phyloP scores from a whole-genome alignment of 2,329 filamentous ascomycete species.

The Penicillium capsulatum region DNA sequence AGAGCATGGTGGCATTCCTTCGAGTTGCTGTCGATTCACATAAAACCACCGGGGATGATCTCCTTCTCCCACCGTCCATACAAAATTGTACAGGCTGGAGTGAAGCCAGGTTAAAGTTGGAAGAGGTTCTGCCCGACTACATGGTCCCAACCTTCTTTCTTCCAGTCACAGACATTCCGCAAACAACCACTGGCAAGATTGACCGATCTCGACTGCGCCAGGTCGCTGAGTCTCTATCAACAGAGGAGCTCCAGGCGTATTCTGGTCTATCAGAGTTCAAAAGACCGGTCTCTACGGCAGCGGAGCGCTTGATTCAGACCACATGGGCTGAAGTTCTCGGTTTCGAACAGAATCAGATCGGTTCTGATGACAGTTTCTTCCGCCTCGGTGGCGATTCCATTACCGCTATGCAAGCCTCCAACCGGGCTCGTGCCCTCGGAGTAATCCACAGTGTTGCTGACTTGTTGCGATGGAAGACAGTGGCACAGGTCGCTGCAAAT shows the following conservation, averaged over 20 bases:
- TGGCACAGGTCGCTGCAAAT: too few relatives aligned
- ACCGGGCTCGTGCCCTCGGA: too few relatives aligned
- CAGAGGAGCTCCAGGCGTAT: conserved; percentile 10
- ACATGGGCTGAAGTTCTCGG: conserved; percentile 25
- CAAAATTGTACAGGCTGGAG: not conserved
- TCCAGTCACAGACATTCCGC: not conserved
- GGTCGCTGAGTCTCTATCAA: not conserved
- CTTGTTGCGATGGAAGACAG: too few relatives aligned
- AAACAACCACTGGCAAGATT: not conserved
- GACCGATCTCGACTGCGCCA: not conserved
- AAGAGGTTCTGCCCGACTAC: not conserved
- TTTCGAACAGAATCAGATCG: conserved; percentile 39
- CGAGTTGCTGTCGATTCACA: not conserved
- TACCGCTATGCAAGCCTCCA: conserved; percentile 52
- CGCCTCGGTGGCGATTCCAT: conserved; percentile 58
- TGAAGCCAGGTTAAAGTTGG: too few relatives aligned
- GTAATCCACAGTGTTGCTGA: too few relatives aligned
- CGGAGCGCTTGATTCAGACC: not conserved
- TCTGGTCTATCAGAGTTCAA: conserved; percentile 5
- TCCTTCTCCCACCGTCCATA: not conserved
- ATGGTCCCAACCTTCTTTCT: not conserved
- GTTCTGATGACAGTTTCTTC: conserved; percentile 57
- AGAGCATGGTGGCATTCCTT: not conserved
- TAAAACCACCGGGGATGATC: not conserved
- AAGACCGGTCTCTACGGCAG: not conserved